Evolutionary conservation across 208 protist species (phyloP), one percentile per base, ranked within the genome.

Genomic region (Leishmania tarentolae): DNA sequence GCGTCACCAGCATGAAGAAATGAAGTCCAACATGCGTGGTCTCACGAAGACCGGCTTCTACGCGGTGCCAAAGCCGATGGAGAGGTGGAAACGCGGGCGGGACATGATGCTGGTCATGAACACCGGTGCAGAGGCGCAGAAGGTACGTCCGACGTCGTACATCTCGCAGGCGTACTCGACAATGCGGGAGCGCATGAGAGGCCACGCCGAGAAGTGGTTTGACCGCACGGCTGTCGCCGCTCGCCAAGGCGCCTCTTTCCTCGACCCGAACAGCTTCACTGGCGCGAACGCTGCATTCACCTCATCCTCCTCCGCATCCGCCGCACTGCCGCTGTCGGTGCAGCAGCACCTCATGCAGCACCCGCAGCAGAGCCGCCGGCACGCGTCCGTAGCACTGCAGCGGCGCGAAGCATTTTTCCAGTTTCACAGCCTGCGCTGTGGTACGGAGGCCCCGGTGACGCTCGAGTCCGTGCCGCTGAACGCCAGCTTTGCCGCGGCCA

Each of bases 101-200:
- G 91, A 94, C 80, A 82, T 95, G 78, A 90, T 95, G 87, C 85
- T 92, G 57, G 76, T 97, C n/a, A 79, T 88, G 31, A 84, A 87
- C 76, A 76, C 81, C 35, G 73, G 79, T 21, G 76, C 75, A 7
- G 89, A 94, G 77, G 88, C 82, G 47, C 93, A 95, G 81, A 86
- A 77, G 31, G 90, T 92, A 68, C 66, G 75, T 65, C 84, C 88
- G 11, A 83, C 72, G 2, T 90, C 86, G 15, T 94, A 87, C 82
- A 84, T 92, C 52, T 87, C 90, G 15, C 88, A 90, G 15, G 68
- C 85, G 4, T 91, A 89, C 80, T 91, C 91, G 11, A 74, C 82
- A 61, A 82, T 86, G 75, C 53, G 83, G 53, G 76, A 83, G 5
- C 74, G 76, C 19, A 85, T 92, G 74, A 83, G 91, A 80, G 75